Base-by-base conservation (phyloP, 2,329 filamentous ascomycete species). In the Phaeosphaeria sp. region DNA sequence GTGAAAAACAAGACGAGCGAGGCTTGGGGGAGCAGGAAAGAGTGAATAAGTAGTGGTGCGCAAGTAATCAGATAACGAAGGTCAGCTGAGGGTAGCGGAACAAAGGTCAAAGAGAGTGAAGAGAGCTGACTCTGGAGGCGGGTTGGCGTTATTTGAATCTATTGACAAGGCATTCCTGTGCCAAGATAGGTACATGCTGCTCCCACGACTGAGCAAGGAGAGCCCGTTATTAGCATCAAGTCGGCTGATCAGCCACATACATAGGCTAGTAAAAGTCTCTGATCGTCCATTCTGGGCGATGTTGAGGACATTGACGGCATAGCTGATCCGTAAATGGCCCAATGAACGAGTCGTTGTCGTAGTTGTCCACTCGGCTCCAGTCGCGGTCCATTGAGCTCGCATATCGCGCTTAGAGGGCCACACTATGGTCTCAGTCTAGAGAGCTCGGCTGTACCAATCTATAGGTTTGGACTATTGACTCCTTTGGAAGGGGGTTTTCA, bases 131-230 rank as follows among this genome's bases (percentile, higher is more conserved):
- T 9, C 11, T 18, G 23, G 42, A 36, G 43, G 44, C 30, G 43
- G 18, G n/a, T 53, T 46, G 3, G 27, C 41, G 27, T 18, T 46
- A 39, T 53, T 46, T 42, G 50, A 23, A 21, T 22, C 10, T 3
- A 46, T 15, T 11, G 46, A 27, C 30, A 23, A 25, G 47, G 41
- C 48, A 56, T 56, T 56, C 54, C 54, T 50, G 48, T 56, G 42
- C 54, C 54, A 56, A 51, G 42, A 50, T 30, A 36, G 46, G 36
- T 36, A 41, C 21, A 39, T 39, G 50, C 25, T 41, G 4, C 6
- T 27, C 23, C 21, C 22, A 22, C 21, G 11, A 46, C 9, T 27
- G n/a, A 43, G 50, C 50, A 53, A 53, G 50, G 50, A 53, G 50
- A 22, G 21, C 41, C 41, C 44, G n/a, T 6, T 13, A 46, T 46